Conservation (phyloP, 305 asterid genomes). For the Plantago rigida region DNA sequence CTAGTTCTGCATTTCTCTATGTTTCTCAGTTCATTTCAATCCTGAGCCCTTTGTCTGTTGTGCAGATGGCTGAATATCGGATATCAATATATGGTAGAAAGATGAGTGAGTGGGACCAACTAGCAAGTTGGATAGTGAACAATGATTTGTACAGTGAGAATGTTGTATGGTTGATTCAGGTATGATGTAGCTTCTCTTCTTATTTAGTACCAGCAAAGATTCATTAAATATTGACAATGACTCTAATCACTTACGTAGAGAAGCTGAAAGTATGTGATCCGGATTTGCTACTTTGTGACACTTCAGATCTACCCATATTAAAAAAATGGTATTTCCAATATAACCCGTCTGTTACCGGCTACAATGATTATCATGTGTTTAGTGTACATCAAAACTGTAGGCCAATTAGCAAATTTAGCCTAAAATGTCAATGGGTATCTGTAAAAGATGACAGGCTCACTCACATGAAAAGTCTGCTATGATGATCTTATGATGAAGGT, state of each 20-base stretch:
- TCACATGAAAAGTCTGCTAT: not conserved
- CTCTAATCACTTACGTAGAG: not conserved
- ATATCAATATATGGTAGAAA: constrained; percentile 84
- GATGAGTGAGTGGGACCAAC: constrained; percentile 95
- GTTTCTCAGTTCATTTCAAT: constrained; percentile 11
- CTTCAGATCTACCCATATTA: not conserved
- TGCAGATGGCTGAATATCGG: constrained; percentile 93
- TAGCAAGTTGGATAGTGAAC: constrained; percentile 93
- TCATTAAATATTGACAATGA: not conserved
- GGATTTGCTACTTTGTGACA: not conserved
- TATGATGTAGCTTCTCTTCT: constrained; percentile 20
- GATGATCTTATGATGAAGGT: not conserved
- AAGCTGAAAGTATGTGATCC: not conserved
- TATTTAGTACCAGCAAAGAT: not conserved
- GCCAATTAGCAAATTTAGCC: too few species aligned
- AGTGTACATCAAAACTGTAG: too few species aligned
- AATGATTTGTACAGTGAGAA: constrained; percentile 82
- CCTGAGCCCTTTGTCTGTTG: constrained; percentile 23
- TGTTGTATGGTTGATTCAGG: constrained; percentile 99
- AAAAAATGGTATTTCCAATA: not conserved
- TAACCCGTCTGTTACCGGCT: too few species aligned
- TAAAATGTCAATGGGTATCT: too few species aligned
- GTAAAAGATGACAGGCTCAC: too few species aligned
- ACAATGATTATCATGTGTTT: too few species aligned
- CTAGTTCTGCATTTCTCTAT: not conserved